A percentile compares a stretch with the other conserved stretches of the same genome.
phyloP scores from a whole-genome alignment of 495 filamentous ascomycete genomes.

The Echria macrotheca region DNA sequence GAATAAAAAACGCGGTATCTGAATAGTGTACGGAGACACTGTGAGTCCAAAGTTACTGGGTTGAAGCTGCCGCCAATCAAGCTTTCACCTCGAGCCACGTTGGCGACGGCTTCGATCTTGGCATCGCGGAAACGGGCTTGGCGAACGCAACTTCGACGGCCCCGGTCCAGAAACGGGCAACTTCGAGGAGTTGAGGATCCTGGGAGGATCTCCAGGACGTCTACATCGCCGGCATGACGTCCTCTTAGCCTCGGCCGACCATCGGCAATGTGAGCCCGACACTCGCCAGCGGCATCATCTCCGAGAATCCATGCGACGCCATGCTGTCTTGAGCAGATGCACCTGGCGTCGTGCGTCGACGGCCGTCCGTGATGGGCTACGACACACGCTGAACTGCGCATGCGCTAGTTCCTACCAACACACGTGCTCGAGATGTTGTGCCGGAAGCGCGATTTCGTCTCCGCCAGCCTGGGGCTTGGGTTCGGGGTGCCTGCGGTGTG shows the following conservation, averaged over 20 bases:
- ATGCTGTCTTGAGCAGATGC: not conserved
- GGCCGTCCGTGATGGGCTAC: no score
- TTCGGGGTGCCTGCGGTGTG: no score
- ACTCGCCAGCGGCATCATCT: not conserved
- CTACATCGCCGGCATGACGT: no score
- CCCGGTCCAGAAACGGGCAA: not conserved
- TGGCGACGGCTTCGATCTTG: slow-evolving; percentile 1
- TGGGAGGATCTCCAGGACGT: no score
- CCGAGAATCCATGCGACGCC: not conserved
- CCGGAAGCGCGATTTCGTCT: not conserved
- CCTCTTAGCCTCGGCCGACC: no score
- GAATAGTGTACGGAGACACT: not conserved
- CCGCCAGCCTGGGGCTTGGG: slow-evolving; percentile 1
- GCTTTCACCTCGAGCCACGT: not conserved
- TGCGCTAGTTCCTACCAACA: no score
- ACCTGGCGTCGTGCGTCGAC: not conserved
- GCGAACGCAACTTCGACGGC: not conserved
- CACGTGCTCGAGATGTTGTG: slow-evolving; percentile 3
- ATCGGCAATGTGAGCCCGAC: not conserved
- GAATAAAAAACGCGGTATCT: not conserved
- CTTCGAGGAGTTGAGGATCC: no score
- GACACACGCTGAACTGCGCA: no score
- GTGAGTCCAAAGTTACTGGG: not conserved
- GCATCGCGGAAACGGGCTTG: not conserved
- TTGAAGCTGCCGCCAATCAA: not conserved